Base-by-base conservation (phyloP, 208 protist species). In the Phytomonas sp. region DNA sequence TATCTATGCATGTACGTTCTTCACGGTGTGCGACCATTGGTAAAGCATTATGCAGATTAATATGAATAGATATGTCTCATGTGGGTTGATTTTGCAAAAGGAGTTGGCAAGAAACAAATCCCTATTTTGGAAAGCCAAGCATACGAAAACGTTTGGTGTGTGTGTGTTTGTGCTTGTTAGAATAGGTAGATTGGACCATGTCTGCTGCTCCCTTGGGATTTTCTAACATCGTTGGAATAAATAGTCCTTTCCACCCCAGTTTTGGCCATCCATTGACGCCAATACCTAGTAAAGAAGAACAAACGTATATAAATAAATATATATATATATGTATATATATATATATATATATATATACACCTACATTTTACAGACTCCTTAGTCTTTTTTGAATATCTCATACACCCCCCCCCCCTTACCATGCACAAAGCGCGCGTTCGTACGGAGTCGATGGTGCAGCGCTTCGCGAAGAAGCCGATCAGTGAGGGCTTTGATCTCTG, bases 401-500 rank as follows among this genome's bases (percentile, higher is more conserved):
- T 61, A 66, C 20, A 28, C 26, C 23, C 4, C 23, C 62, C 40
- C 46, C 32, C 28, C 13, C 64, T 33, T n/a, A 64, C 28, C 40
- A 92, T 96, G 85, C 75, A 79, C 28, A 73, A 85, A 68, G 84
- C 80, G 17, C 87, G 88, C 61, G 77, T 80, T 32, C 87, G 91
- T 43, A 94, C 91, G 13, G 88, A 96, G 78, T 96, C 91, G 28
- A 94, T 90, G 70, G 88, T 89, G 32, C 85, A 95, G 74, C 81
- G 89, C 11, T 92, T 92, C 75, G 73, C 89, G 62, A 92, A 89
- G 68, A 93, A 91, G 67, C 79, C 87, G 13, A 91, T 96, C 60
- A 83, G 83, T 62, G 91, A 96, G 75, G 91, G 91, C 15, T 96
- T 91, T 78, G 78, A 87, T 40, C 76, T 96, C 30, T 96, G 91